Base-by-base conservation (phyloP, 805 yeast species). In the Barnettozyma pratensis region DNA sequence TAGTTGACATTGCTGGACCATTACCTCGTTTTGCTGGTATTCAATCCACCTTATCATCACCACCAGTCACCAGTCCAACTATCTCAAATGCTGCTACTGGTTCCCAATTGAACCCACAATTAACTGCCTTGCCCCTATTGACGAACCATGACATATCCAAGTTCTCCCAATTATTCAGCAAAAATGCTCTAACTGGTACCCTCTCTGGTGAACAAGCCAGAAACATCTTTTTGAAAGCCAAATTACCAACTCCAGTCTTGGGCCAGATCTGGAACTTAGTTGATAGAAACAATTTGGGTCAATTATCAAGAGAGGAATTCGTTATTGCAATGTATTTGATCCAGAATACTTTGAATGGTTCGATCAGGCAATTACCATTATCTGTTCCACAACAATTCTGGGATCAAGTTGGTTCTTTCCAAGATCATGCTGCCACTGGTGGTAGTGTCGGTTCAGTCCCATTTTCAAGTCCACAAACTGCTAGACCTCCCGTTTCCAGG, bases 301-400 rank as follows among this genome's bases (percentile, higher is more conserved):
- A 78, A 48, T 77, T 94, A 58, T 74, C 78, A 48, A 78, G 82
- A 61, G 75, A 82, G 12, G 91, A 88, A 63, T 94, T 94, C 59
- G 79, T 88, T 41, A 79, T 92, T 59, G 97, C 98, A 7, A 92
- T 94, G 99, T 96, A 87, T 67, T 75, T 94, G 62, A 88, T 94
- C 54, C 97, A 92, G 66, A 83, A 89, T 56, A 70, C 85, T 32
- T 72, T 89, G 59, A 78, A 80, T 58, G 87, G 89, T 37, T 57
- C 79, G 4, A 67, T 89, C 56, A 76, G 75, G 44, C 78, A 80
- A 44, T 70, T 89, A 58, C 83, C 87, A 7, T 53, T 66, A 6
- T 39, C 63, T 1, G 55, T 81, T 36, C 82, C 86, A 2, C 59
- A 60, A 30, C 48, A 57, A 32, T 46, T 68, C n/a, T 73, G 77